Base-by-base conservation (phyloP, 164 flowering plant genomes). In the Euptelea pleiosperma region DNA sequence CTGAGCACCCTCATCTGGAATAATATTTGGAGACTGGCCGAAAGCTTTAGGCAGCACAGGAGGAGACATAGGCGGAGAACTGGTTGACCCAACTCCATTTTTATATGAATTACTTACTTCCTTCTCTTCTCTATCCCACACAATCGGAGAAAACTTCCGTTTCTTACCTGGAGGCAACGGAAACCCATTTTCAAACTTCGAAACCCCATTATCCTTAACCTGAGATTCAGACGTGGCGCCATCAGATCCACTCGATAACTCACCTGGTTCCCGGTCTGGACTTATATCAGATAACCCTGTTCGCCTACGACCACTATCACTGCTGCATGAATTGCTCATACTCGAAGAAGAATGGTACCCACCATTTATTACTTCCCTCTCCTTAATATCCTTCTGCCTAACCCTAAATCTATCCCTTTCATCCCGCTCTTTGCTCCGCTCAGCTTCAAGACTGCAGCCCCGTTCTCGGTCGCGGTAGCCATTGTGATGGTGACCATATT, bases 171-270 rank as follows among this genome's bases (percentile, higher is more conserved):
- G 21, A 10, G 82, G 68, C 7, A 73, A 61, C 35, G 10, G 43
- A 24, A 19, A 63, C 48, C 75, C 83, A 70, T 83, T 82, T 43
- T 79, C 89, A 25, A 52, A 56, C 57, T 60, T 68, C 0, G 55
- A 35, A 44, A 41, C 59, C 26, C 68, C 82, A 51, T 11, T 41
- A 44, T 68, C 77, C 25, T 63, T 71, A 28, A 37, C 68, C 41
- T 25, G 70, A 0, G 64, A 54, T 26, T 62, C 90, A 4, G 73
- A 70, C 18, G 62, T 61, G n/a, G 71, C 79, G 37, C 73, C 89
- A 56, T 90, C 89, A 57, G 89, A 85, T 60, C 85, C 96, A 73
- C 92, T 86, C 0, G 92, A 85, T 59, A 91, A 62, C 64, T 89
- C 98, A 35, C 96, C 96, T 9, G 92, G 88, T 67, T 89, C 96